Evolutionary conservation across 2,329 filamentous ascomycete species (phyloP).

Genomic region (Plectosphaerella sp.): DNA sequence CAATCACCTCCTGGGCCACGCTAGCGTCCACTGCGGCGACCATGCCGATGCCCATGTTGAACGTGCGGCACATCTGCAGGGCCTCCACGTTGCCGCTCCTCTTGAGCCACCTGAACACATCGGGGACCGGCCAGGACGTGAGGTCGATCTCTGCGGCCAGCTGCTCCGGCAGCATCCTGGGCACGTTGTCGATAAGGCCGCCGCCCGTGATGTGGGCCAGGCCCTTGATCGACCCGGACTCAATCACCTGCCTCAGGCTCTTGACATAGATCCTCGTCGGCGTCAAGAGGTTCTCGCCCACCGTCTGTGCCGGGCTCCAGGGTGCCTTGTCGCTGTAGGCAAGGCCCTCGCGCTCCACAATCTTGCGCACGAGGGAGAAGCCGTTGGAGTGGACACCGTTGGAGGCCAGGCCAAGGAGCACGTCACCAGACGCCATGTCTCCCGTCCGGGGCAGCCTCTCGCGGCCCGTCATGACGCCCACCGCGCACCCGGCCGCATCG

Average conservation of each 20-base stretch:
- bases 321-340: constrained; percentile 69
- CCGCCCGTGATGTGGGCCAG: constrained; percentile 97
- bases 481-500: constrained; percentile 85
- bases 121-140: constrained; percentile 67
- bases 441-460: constrained; percentile 71
- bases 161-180: constrained; percentile 78
- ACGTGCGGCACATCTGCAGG: constrained; percentile 82
- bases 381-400: constrained; percentile 93
- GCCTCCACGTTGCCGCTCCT: constrained; percentile 63
- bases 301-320: constrained; percentile 60
- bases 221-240: constrained; percentile 71
- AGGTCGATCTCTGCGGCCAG: constrained; percentile 81
- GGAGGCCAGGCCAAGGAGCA: constrained; percentile 80
- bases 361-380: constrained; percentile 91
- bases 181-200: constrained; percentile 88
- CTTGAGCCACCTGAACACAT: constrained; percentile 87
- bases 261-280: constrained; percentile 95
- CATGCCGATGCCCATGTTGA: constrained; percentile 96
- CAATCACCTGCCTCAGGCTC: constrained; percentile 63
- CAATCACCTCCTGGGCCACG: constrained; percentile 56
- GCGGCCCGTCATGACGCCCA: constrained; percentile 71
- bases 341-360: constrained; percentile 70
- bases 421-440: constrained; percentile 75
- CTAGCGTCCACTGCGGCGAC: constrained; percentile 71
- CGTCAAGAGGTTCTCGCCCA: constrained; percentile 77